Evolutionary conservation across 768 basidiomycete species (phyloP).

Genomic region (Sporobolomyces pararoseus): DNA sequence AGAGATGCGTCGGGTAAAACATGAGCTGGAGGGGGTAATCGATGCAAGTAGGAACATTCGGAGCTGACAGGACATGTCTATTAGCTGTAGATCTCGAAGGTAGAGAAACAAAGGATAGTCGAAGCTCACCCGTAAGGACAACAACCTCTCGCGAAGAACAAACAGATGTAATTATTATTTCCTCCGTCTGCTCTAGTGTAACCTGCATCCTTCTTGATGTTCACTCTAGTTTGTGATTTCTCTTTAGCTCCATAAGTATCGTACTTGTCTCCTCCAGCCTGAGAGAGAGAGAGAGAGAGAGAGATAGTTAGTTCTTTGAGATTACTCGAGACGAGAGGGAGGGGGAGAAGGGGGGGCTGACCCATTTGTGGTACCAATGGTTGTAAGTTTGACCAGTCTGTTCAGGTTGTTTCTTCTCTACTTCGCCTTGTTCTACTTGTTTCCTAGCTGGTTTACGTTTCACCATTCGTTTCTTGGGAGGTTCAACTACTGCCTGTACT

Average conservation of each 20-base stretch:
- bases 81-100: neutral
- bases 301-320: neutral
- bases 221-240: slow-evolving; percentile 88
- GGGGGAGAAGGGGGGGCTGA: slow-evolving; percentile 46
- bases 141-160: slow-evolving; percentile 93
- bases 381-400: slow-evolving; percentile 50
- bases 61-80: slow-evolving; percentile 46
- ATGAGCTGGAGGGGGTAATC: slow-evolving; percentile 59
- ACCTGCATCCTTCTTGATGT: slow-evolving; percentile 80
- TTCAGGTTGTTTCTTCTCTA: slow-evolving; percentile 39
- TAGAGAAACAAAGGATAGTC: neutral
- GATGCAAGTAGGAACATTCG: slow-evolving; percentile 93
- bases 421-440: slow-evolving; percentile 41
- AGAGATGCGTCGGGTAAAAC: slow-evolving; percentile 83
- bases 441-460: slow-evolving; percentile 46
- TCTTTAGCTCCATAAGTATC: slow-evolving; percentile 90
- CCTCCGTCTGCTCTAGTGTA: slow-evolving; percentile 92
- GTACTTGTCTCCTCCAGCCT: slow-evolving; percentile 97
- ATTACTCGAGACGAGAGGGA: neutral
- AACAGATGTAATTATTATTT: slow-evolving; percentile 84
- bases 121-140: slow-evolving; percentile 75
- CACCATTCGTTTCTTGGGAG: slow-evolving; percentile 36
- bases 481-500: neutral
- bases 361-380: slow-evolving; percentile 99
- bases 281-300: neutral